phyloP scores from a whole-genome alignment of 805 yeast species.

The Ogataea ramenticola region DNA sequence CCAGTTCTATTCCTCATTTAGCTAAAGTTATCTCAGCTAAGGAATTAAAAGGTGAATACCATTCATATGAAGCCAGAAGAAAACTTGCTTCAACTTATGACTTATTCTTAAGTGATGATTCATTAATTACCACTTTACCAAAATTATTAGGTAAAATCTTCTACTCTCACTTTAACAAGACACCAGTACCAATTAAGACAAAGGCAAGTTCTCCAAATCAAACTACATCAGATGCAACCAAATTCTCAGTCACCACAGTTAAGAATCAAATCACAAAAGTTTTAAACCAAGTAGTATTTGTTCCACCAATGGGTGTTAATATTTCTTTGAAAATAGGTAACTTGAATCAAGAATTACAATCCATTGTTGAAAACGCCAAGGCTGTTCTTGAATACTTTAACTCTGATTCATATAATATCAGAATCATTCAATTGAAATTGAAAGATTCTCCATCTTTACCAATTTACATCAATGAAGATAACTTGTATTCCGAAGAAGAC shows the following conservation, averaged over 20 bases:
- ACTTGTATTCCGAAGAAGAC: constrained; percentile 42
- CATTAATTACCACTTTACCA: constrained; percentile 73
- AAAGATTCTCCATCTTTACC: constrained; percentile 78
- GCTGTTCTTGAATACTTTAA: constrained; percentile 43
- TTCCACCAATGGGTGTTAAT: constrained; percentile 69
- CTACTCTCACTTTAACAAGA: constrained; percentile 47
- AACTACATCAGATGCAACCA: constrained; percentile 18
- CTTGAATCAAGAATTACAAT: constrained; percentile 33
- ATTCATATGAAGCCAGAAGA: constrained; percentile 84
- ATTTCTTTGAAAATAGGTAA: constrained; percentile 63
- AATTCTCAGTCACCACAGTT: constrained; percentile 44
- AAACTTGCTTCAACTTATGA: constrained; percentile 63
- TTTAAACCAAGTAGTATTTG: constrained; percentile 49
- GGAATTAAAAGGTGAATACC: constrained; percentile 77
- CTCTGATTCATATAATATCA: constrained; percentile 32
- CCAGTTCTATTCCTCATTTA: constrained; percentile 37
- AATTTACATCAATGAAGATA: constrained; percentile 56
- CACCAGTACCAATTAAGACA: constrained; percentile 61
- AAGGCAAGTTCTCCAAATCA: constrained; percentile 17
- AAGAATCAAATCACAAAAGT: constrained; percentile 53
- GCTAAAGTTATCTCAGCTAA: constrained; percentile 58
- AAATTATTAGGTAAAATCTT: constrained; percentile 76
- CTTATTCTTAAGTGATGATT: constrained; percentile 79
- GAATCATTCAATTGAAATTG: constrained; percentile 60
- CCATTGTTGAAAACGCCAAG: constrained; percentile 54